These are phyloP conservation scores for Eucalyptus curtisii DNA, from an alignment of 345 rosid genomes.

Conservation along the genomic window DNA sequence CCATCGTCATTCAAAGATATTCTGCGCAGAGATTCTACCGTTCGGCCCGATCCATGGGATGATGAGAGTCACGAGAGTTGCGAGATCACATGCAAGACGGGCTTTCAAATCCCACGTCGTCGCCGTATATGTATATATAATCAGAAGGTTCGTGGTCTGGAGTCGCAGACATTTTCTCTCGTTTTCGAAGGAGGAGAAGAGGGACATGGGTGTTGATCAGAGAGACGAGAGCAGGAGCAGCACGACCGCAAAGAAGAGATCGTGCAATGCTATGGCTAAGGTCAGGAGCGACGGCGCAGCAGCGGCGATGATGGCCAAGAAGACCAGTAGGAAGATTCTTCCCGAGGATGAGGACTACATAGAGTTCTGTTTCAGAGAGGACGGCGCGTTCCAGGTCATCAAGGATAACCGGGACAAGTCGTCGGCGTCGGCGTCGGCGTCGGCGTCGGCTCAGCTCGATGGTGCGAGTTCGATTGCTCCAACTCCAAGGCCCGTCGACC, in stretches of 20 bases:
- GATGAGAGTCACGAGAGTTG: background rate
- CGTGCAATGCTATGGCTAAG: background rate
- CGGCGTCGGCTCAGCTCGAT: background rate
- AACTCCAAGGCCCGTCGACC: background rate
- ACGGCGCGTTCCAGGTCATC: conserved; percentile 48
- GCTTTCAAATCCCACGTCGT: background rate
- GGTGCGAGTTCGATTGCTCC: background rate
- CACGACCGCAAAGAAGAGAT: background rate
- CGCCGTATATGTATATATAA: background rate
- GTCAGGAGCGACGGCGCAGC: background rate
- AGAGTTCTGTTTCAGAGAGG: conserved; percentile 54
- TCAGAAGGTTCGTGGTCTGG: background rate
- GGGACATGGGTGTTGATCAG: background rate
- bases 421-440: background rate
- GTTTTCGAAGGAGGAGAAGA: background rate
- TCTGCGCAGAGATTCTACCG: background rate
- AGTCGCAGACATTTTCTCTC: background rate
- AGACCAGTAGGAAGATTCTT: background rate
- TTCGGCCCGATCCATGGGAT: background rate
- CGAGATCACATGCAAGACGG: background rate
- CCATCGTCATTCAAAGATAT: background rate
- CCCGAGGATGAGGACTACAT: conserved; percentile 42
- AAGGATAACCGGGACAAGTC: conserved; percentile 22
- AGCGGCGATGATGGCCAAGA: background rate
- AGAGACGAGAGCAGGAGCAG: background rate